A percentile compares a stretch with the other conserved stretches of the same genome.
phyloP scores from a whole-genome alignment of 1,284 basidiomycete species.

The Cutaneotrichosporon cyanovorans region DNA sequence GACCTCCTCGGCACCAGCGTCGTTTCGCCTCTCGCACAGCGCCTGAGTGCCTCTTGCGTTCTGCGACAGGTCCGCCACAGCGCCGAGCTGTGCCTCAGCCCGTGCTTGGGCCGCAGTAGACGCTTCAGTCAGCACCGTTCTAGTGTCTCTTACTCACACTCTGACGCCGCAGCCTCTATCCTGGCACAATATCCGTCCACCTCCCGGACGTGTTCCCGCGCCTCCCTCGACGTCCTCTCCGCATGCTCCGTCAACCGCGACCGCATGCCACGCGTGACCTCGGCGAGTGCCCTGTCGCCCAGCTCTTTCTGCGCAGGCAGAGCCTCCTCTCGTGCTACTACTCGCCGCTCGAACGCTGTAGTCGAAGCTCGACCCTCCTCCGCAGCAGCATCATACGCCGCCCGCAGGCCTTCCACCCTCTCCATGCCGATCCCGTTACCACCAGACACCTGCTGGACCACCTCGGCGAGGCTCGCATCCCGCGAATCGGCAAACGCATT shows the following conservation, averaged over 20 bases:
- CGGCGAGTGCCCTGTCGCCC: slow-evolving; percentile 20
- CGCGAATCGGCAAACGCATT: slow-evolving; percentile 62
- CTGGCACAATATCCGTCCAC: slow-evolving; percentile 25
- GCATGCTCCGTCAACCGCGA: slow-evolving; percentile 24
- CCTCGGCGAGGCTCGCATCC: slow-evolving; percentile 59
- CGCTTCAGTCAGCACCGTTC: background rate
- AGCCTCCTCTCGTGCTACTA: no score
- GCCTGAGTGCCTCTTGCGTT: background rate
- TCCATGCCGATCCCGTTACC: slow-evolving; percentile 52
- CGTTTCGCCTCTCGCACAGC: no score
- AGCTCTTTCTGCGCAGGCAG: background rate
- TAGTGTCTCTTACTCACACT: slow-evolving; percentile 17
- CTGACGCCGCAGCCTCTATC: slow-evolving; percentile 16
- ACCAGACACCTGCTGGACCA: slow-evolving; percentile 53
- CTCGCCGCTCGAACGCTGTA: no score
- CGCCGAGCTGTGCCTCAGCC: background rate
- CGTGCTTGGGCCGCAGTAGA: background rate
- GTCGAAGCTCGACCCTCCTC: slow-evolving; percentile 11
- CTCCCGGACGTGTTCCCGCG: slow-evolving; percentile 17
- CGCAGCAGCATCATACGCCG: background rate
- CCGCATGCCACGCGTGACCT: slow-evolving; percentile 22
- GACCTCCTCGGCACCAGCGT: slow-evolving; percentile 12
- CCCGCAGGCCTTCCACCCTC: slow-evolving; percentile 3
- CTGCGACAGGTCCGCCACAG: slow-evolving; percentile 6
- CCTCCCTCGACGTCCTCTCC: slow-evolving; percentile 17